phyloP scores from a whole-genome alignment of 768 basidiomycete genomes.

The Russula abietina region DNA sequence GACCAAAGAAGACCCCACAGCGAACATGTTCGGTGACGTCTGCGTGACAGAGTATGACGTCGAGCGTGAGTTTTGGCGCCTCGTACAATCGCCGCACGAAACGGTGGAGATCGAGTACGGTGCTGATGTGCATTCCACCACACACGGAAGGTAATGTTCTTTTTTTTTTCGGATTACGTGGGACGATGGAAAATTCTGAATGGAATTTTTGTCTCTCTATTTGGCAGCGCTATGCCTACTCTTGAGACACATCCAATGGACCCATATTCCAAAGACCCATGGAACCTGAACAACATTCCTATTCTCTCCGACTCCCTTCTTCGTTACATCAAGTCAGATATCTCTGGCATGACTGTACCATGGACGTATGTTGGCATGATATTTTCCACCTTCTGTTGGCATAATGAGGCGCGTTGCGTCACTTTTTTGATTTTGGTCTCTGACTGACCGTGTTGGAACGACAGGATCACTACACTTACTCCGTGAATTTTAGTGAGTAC shows the following conservation, averaged over 20 bases:
- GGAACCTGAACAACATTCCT: slow-evolving; percentile 98
- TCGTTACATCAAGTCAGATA: slow-evolving; percentile 96
- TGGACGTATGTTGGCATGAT: slow-evolving; percentile 99
- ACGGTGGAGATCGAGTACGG: slow-evolving; percentile 99
- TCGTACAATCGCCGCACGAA: slow-evolving; percentile 83
- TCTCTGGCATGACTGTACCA: slow-evolving; percentile 98
- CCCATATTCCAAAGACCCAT: slow-evolving; percentile 81
- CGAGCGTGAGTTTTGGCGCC: slow-evolving; percentile 94
- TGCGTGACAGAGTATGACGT: slow-evolving; percentile 84
- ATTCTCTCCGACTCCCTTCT: slow-evolving; percentile 89
- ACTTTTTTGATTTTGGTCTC: slow-evolving; percentile 4
- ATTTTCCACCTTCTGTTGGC: slow-evolving; percentile 99
- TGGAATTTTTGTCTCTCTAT: slow-evolving; percentile 1
- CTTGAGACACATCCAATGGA: slow-evolving; percentile 89
- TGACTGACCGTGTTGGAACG: background rate
- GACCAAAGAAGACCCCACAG: slow-evolving; percentile 38
- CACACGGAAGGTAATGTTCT: slow-evolving; percentile 80
- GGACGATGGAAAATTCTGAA: slow-evolving; percentile 5
- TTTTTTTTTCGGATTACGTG: slow-evolving; percentile 24
- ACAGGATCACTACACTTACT: slow-evolving; percentile 96
- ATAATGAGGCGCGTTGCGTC: slow-evolving; percentile 69
- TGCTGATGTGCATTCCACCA: slow-evolving; percentile 97
- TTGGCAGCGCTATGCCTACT: slow-evolving; percentile 83
- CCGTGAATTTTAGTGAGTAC: slow-evolving; percentile 82
- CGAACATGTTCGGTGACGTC: slow-evolving; percentile 51